These are phyloP conservation scores for Arthrobotrys pseudoclavata DNA, from an alignment of 2,329 filamentous ascomycete species.

Conservation along the genomic window DNA sequence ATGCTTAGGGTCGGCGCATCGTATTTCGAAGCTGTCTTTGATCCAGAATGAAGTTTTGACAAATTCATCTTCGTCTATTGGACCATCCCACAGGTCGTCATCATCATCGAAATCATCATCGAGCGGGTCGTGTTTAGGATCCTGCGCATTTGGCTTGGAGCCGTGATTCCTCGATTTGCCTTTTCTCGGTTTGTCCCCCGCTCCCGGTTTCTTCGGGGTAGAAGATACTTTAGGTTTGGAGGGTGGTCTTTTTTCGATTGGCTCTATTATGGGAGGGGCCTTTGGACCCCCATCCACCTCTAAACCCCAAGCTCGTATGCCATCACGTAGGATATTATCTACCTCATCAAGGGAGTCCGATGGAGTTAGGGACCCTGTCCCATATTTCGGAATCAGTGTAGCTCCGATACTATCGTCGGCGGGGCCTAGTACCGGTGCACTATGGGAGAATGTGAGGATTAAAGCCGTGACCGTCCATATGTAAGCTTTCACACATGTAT, in stretches of 20 bases:
- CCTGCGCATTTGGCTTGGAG: not conserved
- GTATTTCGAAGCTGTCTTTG: not conserved
- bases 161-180: not conserved
- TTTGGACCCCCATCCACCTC: not conserved
- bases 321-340: not conserved
- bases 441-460: not conserved
- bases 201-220: not conserved
- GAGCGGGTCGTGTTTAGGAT: not conserved
- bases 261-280: not conserved
- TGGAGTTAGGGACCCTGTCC: not conserved
- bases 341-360: not conserved
- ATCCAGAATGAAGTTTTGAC: not conserved
- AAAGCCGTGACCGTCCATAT: not conserved
- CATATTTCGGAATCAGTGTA: not conserved
- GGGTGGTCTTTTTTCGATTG: not conserved
- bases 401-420: not conserved
- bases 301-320: not conserved
- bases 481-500: not conserved
- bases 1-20: conserved; percentile 11
- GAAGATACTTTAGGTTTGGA: not conserved
- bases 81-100: not conserved
- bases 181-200: not conserved
- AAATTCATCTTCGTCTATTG: not conserved
- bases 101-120: not conserved
- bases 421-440: not conserved